phyloP scores from a whole-genome alignment of 169 alveolate genomes.

The Babesia ovata region DNA sequence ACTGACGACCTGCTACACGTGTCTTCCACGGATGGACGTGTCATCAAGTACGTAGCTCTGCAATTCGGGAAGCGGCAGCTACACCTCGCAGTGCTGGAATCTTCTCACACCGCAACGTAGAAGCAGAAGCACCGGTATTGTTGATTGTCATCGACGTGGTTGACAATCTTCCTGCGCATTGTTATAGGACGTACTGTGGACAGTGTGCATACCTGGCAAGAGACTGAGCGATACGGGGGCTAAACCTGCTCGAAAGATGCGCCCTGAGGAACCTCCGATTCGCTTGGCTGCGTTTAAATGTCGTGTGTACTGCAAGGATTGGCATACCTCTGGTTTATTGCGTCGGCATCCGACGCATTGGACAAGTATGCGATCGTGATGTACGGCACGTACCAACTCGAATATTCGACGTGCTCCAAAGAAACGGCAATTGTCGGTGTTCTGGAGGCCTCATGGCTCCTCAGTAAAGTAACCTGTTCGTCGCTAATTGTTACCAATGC shows the following conservation, averaged over 20 bases:
- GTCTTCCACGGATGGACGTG: slow-evolving; percentile 25
- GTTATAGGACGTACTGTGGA: neutral
- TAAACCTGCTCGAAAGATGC: slow-evolving; percentile 12
- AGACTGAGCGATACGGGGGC: slow-evolving; percentile 1
- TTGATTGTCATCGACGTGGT: slow-evolving; percentile 20
- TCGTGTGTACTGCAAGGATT: neutral
- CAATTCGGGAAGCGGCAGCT: slow-evolving; percentile 58
- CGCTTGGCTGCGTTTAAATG: slow-evolving; percentile 24
- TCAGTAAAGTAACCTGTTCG: slow-evolving; percentile 15
- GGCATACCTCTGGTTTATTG: slow-evolving; percentile 23
- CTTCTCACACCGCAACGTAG: slow-evolving; percentile 12
- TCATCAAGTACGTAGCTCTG: slow-evolving; percentile 23
- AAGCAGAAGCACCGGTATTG: slow-evolving; percentile 36
- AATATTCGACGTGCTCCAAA: slow-evolving; percentile 10
- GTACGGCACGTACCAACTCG: slow-evolving; percentile 40
- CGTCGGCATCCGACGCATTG: slow-evolving; percentile 1
- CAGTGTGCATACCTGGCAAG: slow-evolving; percentile 7
- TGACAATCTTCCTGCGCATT: slow-evolving; percentile 31
- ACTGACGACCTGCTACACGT: slow-evolving; percentile 32
- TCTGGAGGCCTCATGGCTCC: neutral
- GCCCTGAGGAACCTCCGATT: slow-evolving; percentile 9
- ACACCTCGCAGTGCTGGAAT: slow-evolving; percentile 24
- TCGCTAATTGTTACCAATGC: slow-evolving; percentile 15
- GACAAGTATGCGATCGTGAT: slow-evolving; percentile 33
- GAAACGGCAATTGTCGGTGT: slow-evolving; percentile 49